Conservation (phyloP, 768 basidiomycete species). For the Lactifluus rugatus region DNA sequence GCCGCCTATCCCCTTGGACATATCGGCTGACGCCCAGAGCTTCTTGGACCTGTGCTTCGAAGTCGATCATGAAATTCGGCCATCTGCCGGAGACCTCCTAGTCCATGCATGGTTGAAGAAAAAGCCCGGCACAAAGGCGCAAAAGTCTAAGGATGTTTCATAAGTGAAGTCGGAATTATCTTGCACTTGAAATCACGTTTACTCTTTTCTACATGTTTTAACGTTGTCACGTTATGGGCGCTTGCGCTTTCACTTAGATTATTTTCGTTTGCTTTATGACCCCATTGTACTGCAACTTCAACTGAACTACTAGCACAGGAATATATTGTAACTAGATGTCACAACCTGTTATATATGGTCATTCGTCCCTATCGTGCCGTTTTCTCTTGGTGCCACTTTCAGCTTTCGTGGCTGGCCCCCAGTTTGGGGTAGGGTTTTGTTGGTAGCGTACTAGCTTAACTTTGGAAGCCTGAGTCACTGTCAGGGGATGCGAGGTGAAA, state of each 20-base stretch:
- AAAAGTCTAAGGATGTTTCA: slow-evolving; percentile 2
- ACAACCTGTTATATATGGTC: slow-evolving; percentile 17
- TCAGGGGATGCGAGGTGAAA: slow-evolving; percentile 65
- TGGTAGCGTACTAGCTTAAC: slow-evolving; percentile 84
- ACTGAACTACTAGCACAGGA: not conserved
- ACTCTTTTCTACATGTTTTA: no score
- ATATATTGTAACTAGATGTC: slow-evolving; percentile 13
- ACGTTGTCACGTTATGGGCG: not conserved
- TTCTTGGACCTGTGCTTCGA: slow-evolving; percentile 85
- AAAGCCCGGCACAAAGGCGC: slow-evolving; percentile 6
- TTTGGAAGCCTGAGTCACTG: slow-evolving; percentile 48
- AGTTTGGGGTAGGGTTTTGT: slow-evolving; percentile 81
- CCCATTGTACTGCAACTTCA: not conserved
- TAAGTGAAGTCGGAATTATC: not conserved
- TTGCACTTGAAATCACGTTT: not conserved
- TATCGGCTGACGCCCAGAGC: slow-evolving; percentile 77
- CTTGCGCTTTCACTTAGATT: not conserved
- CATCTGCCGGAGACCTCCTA: slow-evolving; percentile 67
- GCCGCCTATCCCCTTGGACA: slow-evolving; percentile 85
- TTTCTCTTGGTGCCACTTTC: slow-evolving; percentile 36
- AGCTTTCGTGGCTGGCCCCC: slow-evolving; percentile 81
- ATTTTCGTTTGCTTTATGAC: not conserved
- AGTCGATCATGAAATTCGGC: slow-evolving; percentile 69
- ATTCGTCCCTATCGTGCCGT: slow-evolving; percentile 26
- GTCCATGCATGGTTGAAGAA: slow-evolving; percentile 59